Conservation (phyloP, 805 yeast genomes). For the Scheffersomyces coipomensis region DNA sequence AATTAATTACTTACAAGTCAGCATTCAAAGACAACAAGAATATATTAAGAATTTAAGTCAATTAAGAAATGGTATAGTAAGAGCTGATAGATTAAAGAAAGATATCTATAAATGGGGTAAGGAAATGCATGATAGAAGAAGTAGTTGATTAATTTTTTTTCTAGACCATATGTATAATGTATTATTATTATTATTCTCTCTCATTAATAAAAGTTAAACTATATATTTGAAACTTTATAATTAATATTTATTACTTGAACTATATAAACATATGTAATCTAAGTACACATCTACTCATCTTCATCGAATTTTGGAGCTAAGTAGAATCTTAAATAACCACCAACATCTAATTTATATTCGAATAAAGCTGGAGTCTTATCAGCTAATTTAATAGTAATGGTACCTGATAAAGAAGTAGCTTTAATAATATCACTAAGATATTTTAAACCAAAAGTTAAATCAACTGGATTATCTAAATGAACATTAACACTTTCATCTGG, state of each 20-base stretch:
- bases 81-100: slow-evolving; percentile 73
- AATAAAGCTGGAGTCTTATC: slow-evolving; percentile 92
- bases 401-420: slow-evolving; percentile 75
- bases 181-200: neutral
- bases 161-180: too few relatives aligned
- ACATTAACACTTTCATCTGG: slow-evolving; percentile 75
- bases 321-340: slow-evolving; percentile 93
- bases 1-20: slow-evolving; percentile 41
- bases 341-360: slow-evolving; percentile 79
- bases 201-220: too few relatives aligned
- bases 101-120: slow-evolving; percentile 79
- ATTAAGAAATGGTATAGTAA: slow-evolving; percentile 70
- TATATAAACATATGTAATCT: too few relatives aligned
- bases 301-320: slow-evolving; percentile 98
- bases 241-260: too few relatives aligned
- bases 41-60: slow-evolving; percentile 75
- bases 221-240: too few relatives aligned
- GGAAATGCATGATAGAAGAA: slow-evolving; percentile 63
- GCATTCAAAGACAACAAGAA: slow-evolving; percentile 63
- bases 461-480: slow-evolving; percentile 81
- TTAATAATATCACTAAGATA: slow-evolving; percentile 89
- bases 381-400: slow-evolving; percentile 82
- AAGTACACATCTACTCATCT: slow-evolving; percentile 64
- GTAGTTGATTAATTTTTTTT: slow-evolving; percentile 16
- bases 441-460: slow-evolving; percentile 86